Evolutionary conservation across 768 basidiomycete species (phyloP).

Genomic region (Pleurotus cornucopiae): DNA sequence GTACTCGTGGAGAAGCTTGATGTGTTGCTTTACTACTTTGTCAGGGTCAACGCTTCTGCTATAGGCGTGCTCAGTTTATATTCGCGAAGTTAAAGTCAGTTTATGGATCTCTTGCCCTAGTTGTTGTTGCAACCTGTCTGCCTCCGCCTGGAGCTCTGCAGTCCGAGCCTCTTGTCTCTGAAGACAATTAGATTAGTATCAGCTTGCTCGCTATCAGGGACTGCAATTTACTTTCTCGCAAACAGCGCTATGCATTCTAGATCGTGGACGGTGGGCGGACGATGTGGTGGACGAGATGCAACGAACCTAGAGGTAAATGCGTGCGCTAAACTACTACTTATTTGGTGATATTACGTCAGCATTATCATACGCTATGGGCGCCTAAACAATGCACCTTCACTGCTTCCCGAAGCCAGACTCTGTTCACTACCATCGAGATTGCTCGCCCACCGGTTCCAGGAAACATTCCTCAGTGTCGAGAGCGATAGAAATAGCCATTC

Average conservation of each 20-base stretch:
- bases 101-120: conserved; percentile 37
- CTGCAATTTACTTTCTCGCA: neutral
- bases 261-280: neutral
- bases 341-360: no score
- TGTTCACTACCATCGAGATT: no score
- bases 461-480: no score
- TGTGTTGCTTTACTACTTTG: conserved; percentile 60
- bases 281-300: neutral
- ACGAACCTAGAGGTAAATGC: no score
- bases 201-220: no score
- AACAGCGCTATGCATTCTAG: neutral
- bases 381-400: no score
- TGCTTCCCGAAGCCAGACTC: no score
- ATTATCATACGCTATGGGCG: no score
- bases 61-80: neutral
- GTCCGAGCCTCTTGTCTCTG: conserved; percentile 52
- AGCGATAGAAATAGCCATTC: no score
- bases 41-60: conserved; percentile 48
- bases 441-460: no score
- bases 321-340: no score
- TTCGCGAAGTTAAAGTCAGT: conserved; percentile 2
- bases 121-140: conserved; percentile 38
- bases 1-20: conserved; percentile 68
- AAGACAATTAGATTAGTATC: neutral
- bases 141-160: conserved; percentile 43